Conservation (phyloP, 164 flowering plant species). For the Macadamia tetraphylla region DNA sequence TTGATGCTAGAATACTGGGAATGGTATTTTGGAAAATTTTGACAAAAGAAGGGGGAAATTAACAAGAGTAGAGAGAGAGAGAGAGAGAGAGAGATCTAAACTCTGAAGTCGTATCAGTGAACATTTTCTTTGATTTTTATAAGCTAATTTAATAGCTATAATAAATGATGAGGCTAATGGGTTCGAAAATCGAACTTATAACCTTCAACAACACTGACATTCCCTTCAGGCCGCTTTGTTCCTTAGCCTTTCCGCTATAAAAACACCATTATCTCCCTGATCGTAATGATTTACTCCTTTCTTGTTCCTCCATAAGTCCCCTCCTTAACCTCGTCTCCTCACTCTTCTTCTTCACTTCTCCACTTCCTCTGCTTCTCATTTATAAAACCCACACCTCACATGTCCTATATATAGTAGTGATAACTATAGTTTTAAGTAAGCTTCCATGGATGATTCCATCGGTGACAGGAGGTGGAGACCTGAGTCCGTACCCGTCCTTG, state of each 20-base stretch:
- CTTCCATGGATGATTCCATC: conserved; percentile 12
- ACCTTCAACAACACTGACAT: conserved; percentile 12
- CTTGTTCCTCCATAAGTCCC: not conserved
- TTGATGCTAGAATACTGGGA: too few species aligned
- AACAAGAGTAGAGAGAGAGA: too few species aligned
- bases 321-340: conserved; percentile 2
- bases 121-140: not conserved
- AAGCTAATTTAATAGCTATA: too few species aligned
- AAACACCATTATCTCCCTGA: not conserved
- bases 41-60: too few species aligned
- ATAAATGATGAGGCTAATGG: too few species aligned
- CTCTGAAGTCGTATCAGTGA: too few species aligned
- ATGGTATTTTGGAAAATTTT: too few species aligned
- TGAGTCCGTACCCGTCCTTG: conserved; percentile 8
- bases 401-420: too few species aligned
- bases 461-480: conserved; percentile 14
- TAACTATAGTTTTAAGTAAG: too few species aligned
- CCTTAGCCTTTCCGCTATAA: conserved; percentile 19
- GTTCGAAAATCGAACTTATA: too few species aligned
- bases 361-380: not conserved
- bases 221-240: conserved; percentile 20
- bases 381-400: too few species aligned
- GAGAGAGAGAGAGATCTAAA: too few species aligned
- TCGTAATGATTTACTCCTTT: not conserved
- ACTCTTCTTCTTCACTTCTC: not conserved